Evolutionary conservation across 371 early-diverging fungal species (phyloP), one percentile per base, ranked within the genome.

Genomic region (Zancudomyces culisetae): DNA sequence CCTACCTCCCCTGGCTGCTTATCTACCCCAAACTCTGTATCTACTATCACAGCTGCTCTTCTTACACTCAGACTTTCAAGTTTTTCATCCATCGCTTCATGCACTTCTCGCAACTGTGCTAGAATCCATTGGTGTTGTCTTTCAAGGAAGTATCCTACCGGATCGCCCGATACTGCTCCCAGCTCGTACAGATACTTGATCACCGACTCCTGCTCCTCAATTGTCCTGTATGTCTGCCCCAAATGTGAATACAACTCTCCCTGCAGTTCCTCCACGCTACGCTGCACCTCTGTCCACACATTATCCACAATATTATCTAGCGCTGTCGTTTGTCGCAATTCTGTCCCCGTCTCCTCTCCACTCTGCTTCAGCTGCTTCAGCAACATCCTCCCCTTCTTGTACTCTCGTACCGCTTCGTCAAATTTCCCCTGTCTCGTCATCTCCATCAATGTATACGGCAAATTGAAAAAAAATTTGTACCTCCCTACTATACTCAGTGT

Each of bases 401-500:
- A 96, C 60, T 94, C 92, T n/a, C 90, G 76, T 24, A 92, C 90
- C 0, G 86, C 90, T 29, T 80, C 74, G 58, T 93, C 93, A 55
- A 81, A 88, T 60, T 87, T 86, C 26, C 75, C 74, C 83, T 86
- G 30, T 52, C 78, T 71, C 42, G 86, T 80, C 19, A 78, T 81
- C 51, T 88, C 90, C 27, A 79, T 70, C 10, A 96, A 63, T 35
- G 77, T 81, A 52, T 79, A 81, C 1, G 98, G 94, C 8, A 97
- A 60, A 61, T 87, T 90, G 65, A 97, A 93, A 58, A 90, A 87
- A 64, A 94, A 87, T 53, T 86, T 81, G 74, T 89, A 94, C 26
- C 88, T 76, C 57, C 90, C 90, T 15, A 97, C 65, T 13, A 91
- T 73, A 42, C 74, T 75, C n/a, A 94, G 73, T 1, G 92, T 86